phyloP scores from a whole-genome alignment of 345 rosid species.

The Cardiospermum halicacabum region DNA sequence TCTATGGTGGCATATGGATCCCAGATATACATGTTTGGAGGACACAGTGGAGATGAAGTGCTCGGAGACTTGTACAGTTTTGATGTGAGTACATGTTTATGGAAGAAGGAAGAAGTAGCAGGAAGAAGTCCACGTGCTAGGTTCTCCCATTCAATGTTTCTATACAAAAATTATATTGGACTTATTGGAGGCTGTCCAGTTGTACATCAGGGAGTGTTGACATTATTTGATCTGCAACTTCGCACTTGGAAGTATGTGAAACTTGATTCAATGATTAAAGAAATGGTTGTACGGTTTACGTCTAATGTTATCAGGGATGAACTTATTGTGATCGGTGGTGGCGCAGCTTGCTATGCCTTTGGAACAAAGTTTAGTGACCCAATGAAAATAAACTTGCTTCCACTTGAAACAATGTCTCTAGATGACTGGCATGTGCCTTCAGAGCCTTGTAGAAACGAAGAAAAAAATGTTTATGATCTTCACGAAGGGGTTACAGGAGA shows the following conservation, averaged over 20 bases:
- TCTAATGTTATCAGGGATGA: constrained; percentile 64
- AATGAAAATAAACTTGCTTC: constrained; percentile 55
- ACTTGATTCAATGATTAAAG: constrained; percentile 55
- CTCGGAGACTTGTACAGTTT: constrained; percentile 78
- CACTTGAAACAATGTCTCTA: constrained; percentile 26
- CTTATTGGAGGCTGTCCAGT: constrained; percentile 95
- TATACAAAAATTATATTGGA: constrained; percentile 58
- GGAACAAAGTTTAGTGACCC: constrained; percentile 93
- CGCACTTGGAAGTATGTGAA: constrained; percentile 57
- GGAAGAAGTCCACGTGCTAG: constrained; percentile 78
- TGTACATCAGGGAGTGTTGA: constrained; percentile 57
- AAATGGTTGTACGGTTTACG: constrained; percentile 70
- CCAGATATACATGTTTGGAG: constrained; percentile 69
- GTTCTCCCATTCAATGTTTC: constrained; percentile 90
- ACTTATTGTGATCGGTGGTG: constrained; percentile 83
- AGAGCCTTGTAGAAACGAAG: constrained; percentile 13
- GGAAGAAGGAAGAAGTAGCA: constrained; percentile 64
- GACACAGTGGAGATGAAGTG: constrained; percentile 64
- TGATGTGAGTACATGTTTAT: constrained; percentile 45
- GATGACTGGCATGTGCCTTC: constrained; percentile 12
- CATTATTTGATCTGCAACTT: constrained; percentile 55
- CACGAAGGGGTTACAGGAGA: constrained; percentile 22
- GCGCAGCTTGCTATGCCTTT: constrained; percentile 95
- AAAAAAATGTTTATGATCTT: constrained; percentile 19
- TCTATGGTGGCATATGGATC: constrained; percentile 69